These are phyloP conservation scores for Cladosporium sp. DNA, from an alignment of 2,329 filamentous ascomycete species.

Conservation along the genomic window DNA sequence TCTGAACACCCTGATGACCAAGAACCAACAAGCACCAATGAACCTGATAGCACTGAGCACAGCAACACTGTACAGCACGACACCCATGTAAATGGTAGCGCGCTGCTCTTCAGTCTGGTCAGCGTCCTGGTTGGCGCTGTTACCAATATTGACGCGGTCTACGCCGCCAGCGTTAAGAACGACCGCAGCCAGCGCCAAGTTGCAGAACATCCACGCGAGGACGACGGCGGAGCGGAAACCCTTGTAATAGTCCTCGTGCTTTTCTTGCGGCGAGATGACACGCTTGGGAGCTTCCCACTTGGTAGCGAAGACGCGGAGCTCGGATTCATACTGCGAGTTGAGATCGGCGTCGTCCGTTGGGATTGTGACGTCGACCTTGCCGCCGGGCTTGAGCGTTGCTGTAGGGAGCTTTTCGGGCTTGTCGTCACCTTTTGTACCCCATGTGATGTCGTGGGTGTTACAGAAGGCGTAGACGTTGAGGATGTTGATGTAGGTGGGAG, in stretches of 20 bases:
- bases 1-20: constrained; percentile 84
- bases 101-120: constrained; percentile 56
- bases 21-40: constrained; percentile 84
- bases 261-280: constrained; percentile 64
- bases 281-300: constrained; percentile 77
- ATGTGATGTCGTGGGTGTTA: constrained; percentile 96
- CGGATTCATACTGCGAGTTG: constrained; percentile 90
- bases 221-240: constrained; percentile 92
- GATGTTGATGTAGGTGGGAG: constrained; percentile 96
- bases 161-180: constrained; percentile 85
- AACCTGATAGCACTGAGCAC: constrained; percentile 84
- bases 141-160: constrained; percentile 41
- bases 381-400: constrained; percentile 87
- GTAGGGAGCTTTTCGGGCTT: constrained; percentile 88
- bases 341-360: constrained; percentile 91
- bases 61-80: constrained; percentile 88
- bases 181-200: constrained; percentile 82
- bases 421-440: constrained; percentile 97
- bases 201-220: constrained; percentile 93
- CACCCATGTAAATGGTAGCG: constrained; percentile 79
- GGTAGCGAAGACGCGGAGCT: constrained; percentile 70
- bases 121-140: constrained; percentile 39
- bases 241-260: constrained; percentile 97
- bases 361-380: constrained; percentile 86
- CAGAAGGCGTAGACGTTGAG: constrained; percentile 99